A percentile compares a stretch with the other conserved stretches of the same genome.
Conservation (phyloP, 2,329 filamentous ascomycete genomes). For the Hymenoscyphus scutula region DNA sequence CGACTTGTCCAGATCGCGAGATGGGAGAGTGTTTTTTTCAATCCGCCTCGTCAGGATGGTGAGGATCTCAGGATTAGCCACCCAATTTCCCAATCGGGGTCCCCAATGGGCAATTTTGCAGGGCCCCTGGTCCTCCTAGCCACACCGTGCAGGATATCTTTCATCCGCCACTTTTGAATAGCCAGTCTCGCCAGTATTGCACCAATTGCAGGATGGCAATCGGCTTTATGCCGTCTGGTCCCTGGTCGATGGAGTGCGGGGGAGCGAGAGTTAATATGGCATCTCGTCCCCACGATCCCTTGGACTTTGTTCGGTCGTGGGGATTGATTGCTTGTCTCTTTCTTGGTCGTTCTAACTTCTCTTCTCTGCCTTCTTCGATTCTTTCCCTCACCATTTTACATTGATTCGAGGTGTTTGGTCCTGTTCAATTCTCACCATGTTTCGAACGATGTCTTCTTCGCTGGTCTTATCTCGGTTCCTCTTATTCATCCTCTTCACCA, state of each 20-base stretch:
- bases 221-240: too few species aligned
- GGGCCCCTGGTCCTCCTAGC: not conserved
- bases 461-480: too few species aligned
- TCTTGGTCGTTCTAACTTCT: not conserved
- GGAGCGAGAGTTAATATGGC: too few species aligned
- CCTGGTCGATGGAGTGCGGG: too few species aligned
- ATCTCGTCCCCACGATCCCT: too few species aligned
- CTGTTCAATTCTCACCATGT: not conserved
- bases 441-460: not conserved
- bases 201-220: too few species aligned
- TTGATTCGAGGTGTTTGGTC: not conserved
- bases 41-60: too few species aligned
- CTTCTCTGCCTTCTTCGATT: not conserved
- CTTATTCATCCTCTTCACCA: not conserved
- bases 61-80: not conserved
- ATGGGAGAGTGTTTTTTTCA: too few species aligned
- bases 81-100: not conserved
- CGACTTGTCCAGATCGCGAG: too few species aligned
- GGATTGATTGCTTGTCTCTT: too few species aligned
- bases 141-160: not conserved
- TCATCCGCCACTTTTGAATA: not conserved
- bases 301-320: too few species aligned
- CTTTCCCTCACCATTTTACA: not conserved
- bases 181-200: not conserved
- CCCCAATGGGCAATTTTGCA: not conserved